A percentile compares a stretch with the other conserved stretches of the same genome.
These are phyloP conservation scores for Puccinia novopanici DNA, from an alignment of 1,284 basidiomycete species.

Conservation along the genomic window DNA sequence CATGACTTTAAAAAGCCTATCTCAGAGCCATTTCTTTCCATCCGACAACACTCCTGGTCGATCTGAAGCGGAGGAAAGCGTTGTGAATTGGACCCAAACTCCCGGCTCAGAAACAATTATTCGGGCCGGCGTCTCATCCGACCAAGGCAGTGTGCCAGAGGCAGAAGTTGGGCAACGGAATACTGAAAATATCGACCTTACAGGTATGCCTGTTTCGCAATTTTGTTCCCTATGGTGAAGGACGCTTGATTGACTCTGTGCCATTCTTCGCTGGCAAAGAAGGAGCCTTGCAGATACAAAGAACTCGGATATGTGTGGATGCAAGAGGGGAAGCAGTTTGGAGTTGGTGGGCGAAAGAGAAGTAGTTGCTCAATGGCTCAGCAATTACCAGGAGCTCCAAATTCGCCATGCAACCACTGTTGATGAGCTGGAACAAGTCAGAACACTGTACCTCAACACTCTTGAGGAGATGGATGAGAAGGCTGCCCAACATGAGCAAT, in stretches of 20 bases:
- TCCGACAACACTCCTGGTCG: background rate
- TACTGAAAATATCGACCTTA: background rate
- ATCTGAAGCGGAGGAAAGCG: background rate
- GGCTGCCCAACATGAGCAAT: slow-evolving; percentile 4
- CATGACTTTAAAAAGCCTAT: background rate
- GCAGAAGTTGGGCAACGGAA: background rate
- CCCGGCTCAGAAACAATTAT: background rate
- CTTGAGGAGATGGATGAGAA: slow-evolving; percentile 13
- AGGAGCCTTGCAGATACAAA: background rate
- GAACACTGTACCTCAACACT: slow-evolving; percentile 23
- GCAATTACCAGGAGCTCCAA: slow-evolving; percentile 26
- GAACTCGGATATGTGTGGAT: background rate
- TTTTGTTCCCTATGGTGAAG: no score
- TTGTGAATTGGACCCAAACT: background rate
- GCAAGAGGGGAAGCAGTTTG: background rate
- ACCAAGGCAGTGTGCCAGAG: background rate
- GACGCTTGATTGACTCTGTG: background rate
- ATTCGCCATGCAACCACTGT: slow-evolving; percentile 12
- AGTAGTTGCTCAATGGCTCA: background rate
- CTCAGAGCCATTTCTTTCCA: background rate
- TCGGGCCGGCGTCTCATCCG: no score
- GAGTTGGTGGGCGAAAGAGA: background rate
- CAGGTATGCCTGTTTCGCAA: background rate
- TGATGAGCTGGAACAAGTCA: slow-evolving; percentile 26
- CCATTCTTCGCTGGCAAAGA: background rate